phyloP scores from a whole-genome alignment of 1,284 basidiomycete species.

The Rhodotorula sp. region DNA sequence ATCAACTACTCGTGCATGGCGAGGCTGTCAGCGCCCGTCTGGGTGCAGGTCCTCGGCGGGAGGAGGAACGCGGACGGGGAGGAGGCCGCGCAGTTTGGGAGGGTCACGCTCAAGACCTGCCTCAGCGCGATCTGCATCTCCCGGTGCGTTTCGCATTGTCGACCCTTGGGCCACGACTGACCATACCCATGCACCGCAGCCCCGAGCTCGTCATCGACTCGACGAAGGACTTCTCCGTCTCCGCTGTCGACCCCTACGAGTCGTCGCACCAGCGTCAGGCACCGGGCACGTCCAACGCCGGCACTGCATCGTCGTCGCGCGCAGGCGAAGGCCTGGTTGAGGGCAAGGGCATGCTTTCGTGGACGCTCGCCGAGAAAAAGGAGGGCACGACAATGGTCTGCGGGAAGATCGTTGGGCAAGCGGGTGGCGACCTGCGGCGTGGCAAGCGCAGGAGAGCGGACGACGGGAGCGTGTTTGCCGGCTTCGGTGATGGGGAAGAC shows the following conservation, averaged over 20 bases:
- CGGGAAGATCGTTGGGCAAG: slow-evolving; percentile 21
- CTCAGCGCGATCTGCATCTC: slow-evolving; percentile 44
- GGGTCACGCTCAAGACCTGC: slow-evolving; percentile 41
- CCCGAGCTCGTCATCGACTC: slow-evolving; percentile 42
- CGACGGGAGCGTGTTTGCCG: background rate
- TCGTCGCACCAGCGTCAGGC: slow-evolving; percentile 21
- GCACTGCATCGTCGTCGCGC: background rate
- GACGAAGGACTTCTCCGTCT: slow-evolving; percentile 41
- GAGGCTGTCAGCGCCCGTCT: slow-evolving; percentile 34
- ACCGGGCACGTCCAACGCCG: background rate
- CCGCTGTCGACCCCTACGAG: slow-evolving; percentile 42
- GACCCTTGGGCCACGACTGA: background rate
- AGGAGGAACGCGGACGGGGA: background rate
- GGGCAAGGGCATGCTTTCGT: slow-evolving; percentile 44
- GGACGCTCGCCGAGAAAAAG: slow-evolving; percentile 42
- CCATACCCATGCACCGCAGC: background rate
- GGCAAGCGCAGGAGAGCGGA: slow-evolving; percentile 25
- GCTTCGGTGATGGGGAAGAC: slow-evolving; percentile 8
- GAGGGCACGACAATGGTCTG: slow-evolving; percentile 41
- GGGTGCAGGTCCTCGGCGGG: slow-evolving; percentile 34
- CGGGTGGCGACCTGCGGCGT: slow-evolving; percentile 7
- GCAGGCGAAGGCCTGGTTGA: slow-evolving; percentile 34
- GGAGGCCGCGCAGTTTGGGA: slow-evolving; percentile 30
- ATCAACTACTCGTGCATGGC: slow-evolving; percentile 36
- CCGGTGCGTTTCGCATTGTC: slow-evolving; percentile 3